Evolutionary conservation across 495 filamentous ascomycete genomes (phyloP).

Genomic region (Xylaria telfairii): DNA sequence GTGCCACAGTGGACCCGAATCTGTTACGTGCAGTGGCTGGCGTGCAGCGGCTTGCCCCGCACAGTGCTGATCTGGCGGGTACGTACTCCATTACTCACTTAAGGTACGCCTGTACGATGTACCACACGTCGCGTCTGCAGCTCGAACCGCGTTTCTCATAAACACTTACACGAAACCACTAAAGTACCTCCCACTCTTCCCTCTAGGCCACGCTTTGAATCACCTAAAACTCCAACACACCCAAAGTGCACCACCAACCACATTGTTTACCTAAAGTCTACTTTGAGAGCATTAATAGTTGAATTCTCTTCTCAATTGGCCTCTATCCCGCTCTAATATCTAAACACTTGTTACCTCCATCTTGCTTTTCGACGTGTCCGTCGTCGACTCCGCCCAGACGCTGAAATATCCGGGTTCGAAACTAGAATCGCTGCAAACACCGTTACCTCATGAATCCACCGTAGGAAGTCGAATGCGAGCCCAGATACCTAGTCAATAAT

Average conservation of each 20-base stretch:
- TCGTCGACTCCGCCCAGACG: background rate
- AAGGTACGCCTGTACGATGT: background rate
- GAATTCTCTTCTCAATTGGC: slow-evolving; percentile 42
- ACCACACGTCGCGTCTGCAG: slow-evolving; percentile 24
- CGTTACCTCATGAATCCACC: slow-evolving; percentile 36
- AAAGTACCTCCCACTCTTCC: slow-evolving; percentile 21
- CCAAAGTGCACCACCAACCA: slow-evolving; percentile 40
- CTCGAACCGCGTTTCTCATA: slow-evolving; percentile 29
- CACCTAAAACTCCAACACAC: slow-evolving; percentile 2
- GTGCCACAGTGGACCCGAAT: background rate
- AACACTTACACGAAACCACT: slow-evolving; percentile 27
- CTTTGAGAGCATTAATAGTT: slow-evolving; percentile 24
- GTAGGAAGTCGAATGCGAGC: slow-evolving; percentile 44
- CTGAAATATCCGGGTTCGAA: background rate
- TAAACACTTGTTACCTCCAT: background rate
- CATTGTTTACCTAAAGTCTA: slow-evolving; percentile 54
- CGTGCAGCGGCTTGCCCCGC: background rate
- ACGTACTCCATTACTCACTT: background rate
- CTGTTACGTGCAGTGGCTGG: background rate
- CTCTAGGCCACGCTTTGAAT: background rate
- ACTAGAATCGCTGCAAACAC: background rate
- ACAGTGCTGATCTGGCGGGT: slow-evolving; percentile 11
- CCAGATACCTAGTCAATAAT: slow-evolving; percentile 56
- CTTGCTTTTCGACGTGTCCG: background rate
- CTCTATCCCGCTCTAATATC: slow-evolving; percentile 30